Base-by-base conservation (phyloP, 176 grass and related monocot species). In the Triticum dicoccoides region DNA sequence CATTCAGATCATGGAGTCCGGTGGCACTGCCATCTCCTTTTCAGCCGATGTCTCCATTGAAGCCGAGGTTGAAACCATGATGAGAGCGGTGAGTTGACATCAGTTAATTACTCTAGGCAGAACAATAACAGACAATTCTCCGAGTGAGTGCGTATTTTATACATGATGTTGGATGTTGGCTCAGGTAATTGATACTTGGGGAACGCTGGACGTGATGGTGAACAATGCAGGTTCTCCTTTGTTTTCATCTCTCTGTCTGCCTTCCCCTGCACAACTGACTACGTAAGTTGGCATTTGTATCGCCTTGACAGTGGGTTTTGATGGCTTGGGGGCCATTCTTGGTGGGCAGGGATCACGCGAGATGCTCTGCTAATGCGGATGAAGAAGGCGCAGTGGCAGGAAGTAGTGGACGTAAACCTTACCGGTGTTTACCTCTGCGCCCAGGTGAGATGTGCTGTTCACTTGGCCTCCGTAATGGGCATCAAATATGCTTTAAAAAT, bases 401-500 rank as follows among this genome's bases (percentile, higher is more conserved):
- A 98, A 76, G 96, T 98, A 7, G 95, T 98, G n/a, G 96, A 94
- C 45, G 86, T 96, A 18, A 98, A 98, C 87, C 90, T 98, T 70
- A 96, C 96, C 17, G 96, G 96, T 27, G 96, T 98, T 58, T 98
- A 96, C 86, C 88, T 96, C 88, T 98, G 96, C 38, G 86, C 95
- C 11, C 95, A 95, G 91, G 95, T 98, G 25, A 51, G 5, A 45
- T 65, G 9, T 34, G 3, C 37, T 75, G 3, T 82, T 76, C 2
- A 76, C 66, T 78, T 49, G 73, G 12, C 17, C 23, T 17, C 10
- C 13, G 2, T 83, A 54, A 11, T 13, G 20, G 20, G 10, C 32
- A 51, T 11, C 15, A 77, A 5, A 13, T 32, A 37, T 30, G 44
- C 23, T 61, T 77, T 59, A 71, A 32, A 18, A 27, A 29, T 62